phyloP scores from a whole-genome alignment of 2,329 filamentous ascomycete genomes.

The Drechslerella coelobrocha region DNA sequence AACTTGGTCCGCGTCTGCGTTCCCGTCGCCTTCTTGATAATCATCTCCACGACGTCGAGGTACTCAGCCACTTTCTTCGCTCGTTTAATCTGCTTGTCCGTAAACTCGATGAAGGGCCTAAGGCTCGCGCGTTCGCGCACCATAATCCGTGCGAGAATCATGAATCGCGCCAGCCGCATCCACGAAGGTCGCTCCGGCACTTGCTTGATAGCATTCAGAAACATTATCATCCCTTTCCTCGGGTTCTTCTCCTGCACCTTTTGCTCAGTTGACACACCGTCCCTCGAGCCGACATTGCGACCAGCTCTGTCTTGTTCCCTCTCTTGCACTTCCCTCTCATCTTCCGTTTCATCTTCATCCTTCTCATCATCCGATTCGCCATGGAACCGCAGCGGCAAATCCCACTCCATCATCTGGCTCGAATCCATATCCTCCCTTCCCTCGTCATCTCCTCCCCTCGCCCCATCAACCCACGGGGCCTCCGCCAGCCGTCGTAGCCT shows the following conservation, averaged over 20 bases:
- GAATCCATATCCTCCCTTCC: not conserved
- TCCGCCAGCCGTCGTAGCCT: not conserved
- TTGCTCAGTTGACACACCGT: not conserved
- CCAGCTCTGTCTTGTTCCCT: too few relatives aligned
- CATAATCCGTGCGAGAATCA: conserved; percentile 11
- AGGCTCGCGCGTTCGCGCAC: not conserved
- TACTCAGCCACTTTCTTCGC: conserved; percentile 8
- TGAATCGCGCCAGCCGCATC: conserved; percentile 8
- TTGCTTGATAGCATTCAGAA: not conserved
- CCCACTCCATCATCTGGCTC: too few relatives aligned
- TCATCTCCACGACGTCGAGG: conserved; percentile 1
- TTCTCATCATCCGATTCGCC: not conserved
- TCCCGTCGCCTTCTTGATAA: not conserved
- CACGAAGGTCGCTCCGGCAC: not conserved
- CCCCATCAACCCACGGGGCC: conserved; percentile 3
- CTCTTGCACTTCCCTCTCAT: not conserved
- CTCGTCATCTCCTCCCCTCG: not conserved
- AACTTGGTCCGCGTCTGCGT: not conserved
- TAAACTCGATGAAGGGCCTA: conserved; percentile 4
- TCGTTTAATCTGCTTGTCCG: conserved; percentile 11
- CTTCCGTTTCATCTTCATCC: conserved; percentile 1
- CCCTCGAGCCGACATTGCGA: too few relatives aligned
- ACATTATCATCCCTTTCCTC: conserved; percentile 5
- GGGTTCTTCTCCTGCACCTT: too few relatives aligned
- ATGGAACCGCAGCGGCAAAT: not conserved